Evolutionary conservation across 495 filamentous ascomycete species (phyloP).

Genomic region (Xylaria telfairii): DNA sequence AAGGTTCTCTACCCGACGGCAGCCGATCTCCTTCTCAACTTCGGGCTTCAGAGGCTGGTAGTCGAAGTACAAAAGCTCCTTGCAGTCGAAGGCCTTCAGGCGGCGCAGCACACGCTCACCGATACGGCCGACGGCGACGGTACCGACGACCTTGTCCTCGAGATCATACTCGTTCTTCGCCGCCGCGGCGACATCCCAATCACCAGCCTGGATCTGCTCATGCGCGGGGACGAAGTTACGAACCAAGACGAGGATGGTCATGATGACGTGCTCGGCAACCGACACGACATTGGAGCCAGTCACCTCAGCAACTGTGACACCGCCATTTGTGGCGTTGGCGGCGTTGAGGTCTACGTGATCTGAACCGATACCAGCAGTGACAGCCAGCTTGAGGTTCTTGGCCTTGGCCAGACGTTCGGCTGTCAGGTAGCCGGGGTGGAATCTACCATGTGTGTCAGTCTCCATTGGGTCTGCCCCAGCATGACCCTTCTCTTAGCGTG

Average conservation of each 20-base stretch:
- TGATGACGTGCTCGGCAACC: conserved; percentile 93
- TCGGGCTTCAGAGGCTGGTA: conserved; percentile 92
- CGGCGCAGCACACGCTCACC: conserved; percentile 96
- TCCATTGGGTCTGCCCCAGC: neutral
- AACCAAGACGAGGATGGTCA: conserved; percentile 96
- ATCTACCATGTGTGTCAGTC: conserved; percentile 61
- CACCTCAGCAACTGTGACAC: conserved; percentile 95
- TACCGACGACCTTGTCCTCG: conserved; percentile 96
- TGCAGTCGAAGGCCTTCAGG: conserved; percentile 97
- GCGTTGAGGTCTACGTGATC: conserved; percentile 97
- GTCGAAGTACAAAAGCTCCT: conserved; percentile 99
- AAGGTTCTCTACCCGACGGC: conserved; percentile 81
- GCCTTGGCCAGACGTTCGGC: conserved; percentile 95
- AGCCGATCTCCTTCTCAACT: conserved; percentile 95
- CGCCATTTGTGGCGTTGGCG: conserved; percentile 98
- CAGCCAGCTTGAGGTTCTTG: conserved; percentile 96
- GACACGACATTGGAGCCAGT: conserved; percentile 93
- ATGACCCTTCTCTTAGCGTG: neutral
- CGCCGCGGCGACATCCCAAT: conserved; percentile 94
- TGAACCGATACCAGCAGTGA: conserved; percentile 97
- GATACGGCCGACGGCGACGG: conserved; percentile 96
- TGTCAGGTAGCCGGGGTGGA: conserved; percentile 98
- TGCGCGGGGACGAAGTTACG: conserved; percentile 98
- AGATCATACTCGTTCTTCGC: conserved; percentile 98
- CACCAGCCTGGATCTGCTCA: conserved; percentile 85